Evolutionary conservation across 1,284 basidiomycete species (phyloP).

Genomic region (Fomitopsis pinicola): DNA sequence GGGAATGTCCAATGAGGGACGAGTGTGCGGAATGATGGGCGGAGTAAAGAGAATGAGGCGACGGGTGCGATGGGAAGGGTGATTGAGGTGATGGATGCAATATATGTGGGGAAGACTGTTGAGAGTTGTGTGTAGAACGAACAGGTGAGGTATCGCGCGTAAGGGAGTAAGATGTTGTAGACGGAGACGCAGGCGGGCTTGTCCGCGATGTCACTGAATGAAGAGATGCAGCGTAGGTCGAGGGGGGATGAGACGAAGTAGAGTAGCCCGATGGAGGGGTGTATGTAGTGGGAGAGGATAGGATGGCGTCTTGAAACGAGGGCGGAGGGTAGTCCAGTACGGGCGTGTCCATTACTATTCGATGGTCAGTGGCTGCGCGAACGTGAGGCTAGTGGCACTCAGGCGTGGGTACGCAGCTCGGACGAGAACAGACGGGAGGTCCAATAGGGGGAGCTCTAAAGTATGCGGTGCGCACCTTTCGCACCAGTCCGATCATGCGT

Average conservation of each 20-base stretch:
- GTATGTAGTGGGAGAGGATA: conserved; percentile 17
- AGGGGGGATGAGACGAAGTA: no score
- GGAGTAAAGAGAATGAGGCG: neutral
- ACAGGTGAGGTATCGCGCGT: neutral
- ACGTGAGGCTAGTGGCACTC: no score
- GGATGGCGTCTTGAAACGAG: conserved; percentile 53
- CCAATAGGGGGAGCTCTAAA: no score
- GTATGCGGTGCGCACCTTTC: no score
- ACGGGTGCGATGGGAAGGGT: no score
- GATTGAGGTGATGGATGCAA: no score
- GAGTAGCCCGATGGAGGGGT: conserved; percentile 5
- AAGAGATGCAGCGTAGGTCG: no score
- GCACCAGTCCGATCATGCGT: no score
- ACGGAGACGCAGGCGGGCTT: neutral
- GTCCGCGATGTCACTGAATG: no score
- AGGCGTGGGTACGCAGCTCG: no score
- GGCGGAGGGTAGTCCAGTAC: conserved; percentile 57
- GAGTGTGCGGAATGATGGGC: neutral
- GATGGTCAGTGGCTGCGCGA: neutral
- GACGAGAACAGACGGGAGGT: no score
- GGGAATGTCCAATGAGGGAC: neutral
- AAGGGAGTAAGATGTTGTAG: neutral
- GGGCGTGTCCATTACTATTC: conserved; percentile 17
- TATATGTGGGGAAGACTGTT: neutral
- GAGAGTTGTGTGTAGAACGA: neutral